Percentiles rank a stretch among this genome's conserved stretches.
Evolutionary conservation across 768 basidiomycete species (phyloP).

Genomic region (Auricularia sp.): DNA sequence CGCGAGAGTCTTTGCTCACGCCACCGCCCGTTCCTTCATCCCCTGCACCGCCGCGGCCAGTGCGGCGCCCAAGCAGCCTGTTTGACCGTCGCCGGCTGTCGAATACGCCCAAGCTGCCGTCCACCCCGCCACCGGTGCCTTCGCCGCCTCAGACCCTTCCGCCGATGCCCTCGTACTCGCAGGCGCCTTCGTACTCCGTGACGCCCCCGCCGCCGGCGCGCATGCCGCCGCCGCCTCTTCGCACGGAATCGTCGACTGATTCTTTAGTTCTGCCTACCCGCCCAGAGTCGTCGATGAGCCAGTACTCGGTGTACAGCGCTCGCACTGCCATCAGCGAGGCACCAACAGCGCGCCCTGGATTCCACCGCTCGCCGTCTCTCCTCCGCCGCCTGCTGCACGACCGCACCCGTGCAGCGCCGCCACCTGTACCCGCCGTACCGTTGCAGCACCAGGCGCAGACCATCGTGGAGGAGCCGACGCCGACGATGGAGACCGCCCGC

Average conservation of each 20-base stretch:
- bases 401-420: not conserved
- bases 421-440: not conserved
- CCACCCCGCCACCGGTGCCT: not conserved
- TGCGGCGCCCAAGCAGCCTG: constrained; percentile 1
- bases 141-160: not conserved
- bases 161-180: not conserved
- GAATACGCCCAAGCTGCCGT: not conserved
- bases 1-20: too few relatives aligned
- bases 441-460: not conserved
- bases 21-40: not conserved
- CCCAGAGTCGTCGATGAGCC: not conserved
- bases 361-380: not conserved
- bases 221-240: not conserved
- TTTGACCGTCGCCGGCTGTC: not conserved
- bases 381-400: not conserved
- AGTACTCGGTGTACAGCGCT: not conserved
- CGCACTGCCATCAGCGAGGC: not conserved
- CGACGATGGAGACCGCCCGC: too few relatives aligned
- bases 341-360: not conserved
- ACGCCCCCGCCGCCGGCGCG: not conserved
- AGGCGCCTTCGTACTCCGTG: not conserved
- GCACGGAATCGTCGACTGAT: not conserved
- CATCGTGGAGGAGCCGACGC: too few relatives aligned
- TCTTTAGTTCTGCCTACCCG: not conserved
- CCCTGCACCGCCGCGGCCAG: not conserved